phyloP scores from a whole-genome alignment of 2,329 filamentous ascomycete genomes.

The Fusarium pilosicola region DNA sequence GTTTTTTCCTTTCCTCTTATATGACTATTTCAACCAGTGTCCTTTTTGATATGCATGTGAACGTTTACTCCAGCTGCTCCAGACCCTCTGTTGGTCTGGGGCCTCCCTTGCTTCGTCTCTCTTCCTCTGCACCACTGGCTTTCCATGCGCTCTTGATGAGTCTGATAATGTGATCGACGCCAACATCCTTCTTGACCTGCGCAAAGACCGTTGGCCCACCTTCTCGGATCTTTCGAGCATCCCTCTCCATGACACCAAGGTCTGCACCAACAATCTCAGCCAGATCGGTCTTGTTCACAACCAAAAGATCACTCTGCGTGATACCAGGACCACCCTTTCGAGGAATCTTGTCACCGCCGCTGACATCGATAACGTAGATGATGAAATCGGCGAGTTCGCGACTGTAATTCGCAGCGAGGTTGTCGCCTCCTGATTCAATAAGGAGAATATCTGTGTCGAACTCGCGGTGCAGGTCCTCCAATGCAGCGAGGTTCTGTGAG shows the following conservation, averaged over 20 bases:
- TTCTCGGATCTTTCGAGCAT: conserved; percentile 93
- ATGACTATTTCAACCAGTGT: conserved; percentile 1
- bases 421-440: conserved; percentile 96
- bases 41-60: conserved; percentile 1
- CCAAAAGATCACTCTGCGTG: conserved; percentile 90
- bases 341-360: conserved; percentile 95
- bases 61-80: conserved; percentile 53
- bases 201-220: conserved; percentile 96
- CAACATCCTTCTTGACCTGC: conserved; percentile 93
- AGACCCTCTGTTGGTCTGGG: conserved; percentile 67
- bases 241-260: conserved; percentile 91
- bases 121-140: conserved; percentile 80
- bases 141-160: conserved; percentile 93
- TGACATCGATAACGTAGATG: conserved; percentile 98
- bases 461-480: conserved; percentile 85
- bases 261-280: conserved; percentile 92
- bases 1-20: conserved; percentile 30
- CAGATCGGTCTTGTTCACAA: conserved; percentile 98
- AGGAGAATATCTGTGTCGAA: conserved; percentile 86
- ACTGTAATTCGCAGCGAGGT: conserved; percentile 95
- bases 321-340: conserved; percentile 96
- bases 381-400: conserved; percentile 97
- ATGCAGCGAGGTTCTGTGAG: conserved; percentile 87
- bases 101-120: conserved; percentile 63
- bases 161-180: conserved; percentile 86